Percentiles rank a stretch among this genome's conserved stretches.
These are phyloP conservation scores for Penicillium sp. DNA, from an alignment of 2,329 filamentous ascomycete genomes.

Conservation along the genomic window DNA sequence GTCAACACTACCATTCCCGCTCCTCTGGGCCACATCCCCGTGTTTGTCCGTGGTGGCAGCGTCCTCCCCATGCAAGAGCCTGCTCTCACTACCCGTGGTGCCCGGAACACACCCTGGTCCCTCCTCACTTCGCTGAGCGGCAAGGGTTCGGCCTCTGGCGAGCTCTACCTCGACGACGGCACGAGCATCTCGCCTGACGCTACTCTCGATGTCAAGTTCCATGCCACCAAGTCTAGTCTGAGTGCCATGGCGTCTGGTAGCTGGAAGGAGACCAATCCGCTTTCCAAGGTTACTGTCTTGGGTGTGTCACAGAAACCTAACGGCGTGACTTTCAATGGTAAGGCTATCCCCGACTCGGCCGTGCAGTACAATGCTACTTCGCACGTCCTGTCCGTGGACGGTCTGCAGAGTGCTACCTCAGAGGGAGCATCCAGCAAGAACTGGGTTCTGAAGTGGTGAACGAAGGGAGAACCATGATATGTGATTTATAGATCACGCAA, in stretches of 20 bases:
- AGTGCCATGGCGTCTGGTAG: conserved; percentile 50
- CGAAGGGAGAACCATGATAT: not conserved
- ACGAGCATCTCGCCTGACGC: conserved; percentile 60
- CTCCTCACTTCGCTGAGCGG: conserved; percentile 61
- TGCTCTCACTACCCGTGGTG: conserved; percentile 64
- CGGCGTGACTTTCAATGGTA: conserved; percentile 54
- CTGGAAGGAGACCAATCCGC: conserved; percentile 56
- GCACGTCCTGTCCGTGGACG: conserved; percentile 52
- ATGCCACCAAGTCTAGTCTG: conserved; percentile 40
- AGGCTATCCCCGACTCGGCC: conserved; percentile 39
- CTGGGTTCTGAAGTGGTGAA: conserved; percentile 59
- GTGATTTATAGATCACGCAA: not conserved
- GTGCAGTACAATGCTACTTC: conserved; percentile 52
- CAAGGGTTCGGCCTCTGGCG: conserved; percentile 57
- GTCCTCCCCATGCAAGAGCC: conserved; percentile 68
- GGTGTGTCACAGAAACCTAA: conserved; percentile 50
- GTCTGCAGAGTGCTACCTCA: conserved; percentile 50
- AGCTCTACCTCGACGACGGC: conserved; percentile 72
- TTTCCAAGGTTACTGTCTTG: conserved; percentile 63
- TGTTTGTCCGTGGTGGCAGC: conserved; percentile 67
- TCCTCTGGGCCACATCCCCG: conserved; percentile 67
- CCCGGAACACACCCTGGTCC: conserved; percentile 64
- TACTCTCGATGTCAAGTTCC: conserved; percentile 53
- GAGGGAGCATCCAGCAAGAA: conserved; percentile 57
- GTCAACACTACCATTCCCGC: conserved; percentile 61